Evolutionary conservation across 148 eudicot species (phyloP).

Genomic region (Rhododendron molle): DNA sequence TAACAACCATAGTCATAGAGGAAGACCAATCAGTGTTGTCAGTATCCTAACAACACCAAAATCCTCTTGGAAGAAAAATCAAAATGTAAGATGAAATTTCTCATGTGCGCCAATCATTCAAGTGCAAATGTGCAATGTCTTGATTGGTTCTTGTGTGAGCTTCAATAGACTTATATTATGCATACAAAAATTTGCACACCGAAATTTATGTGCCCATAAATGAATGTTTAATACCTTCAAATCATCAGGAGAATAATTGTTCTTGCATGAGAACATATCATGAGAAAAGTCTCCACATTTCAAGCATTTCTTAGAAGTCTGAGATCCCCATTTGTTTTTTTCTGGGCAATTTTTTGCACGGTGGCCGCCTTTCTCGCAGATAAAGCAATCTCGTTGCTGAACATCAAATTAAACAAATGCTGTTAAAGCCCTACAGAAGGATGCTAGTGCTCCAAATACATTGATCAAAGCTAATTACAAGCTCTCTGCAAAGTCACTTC

Average conservation of each 20-base stretch:
- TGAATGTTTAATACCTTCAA: constrained; percentile 51
- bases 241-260: constrained; percentile 63
- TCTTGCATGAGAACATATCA: constrained; percentile 67
- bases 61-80: not conserved
- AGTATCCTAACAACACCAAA: not conserved
- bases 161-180: not conserved
- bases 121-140: not conserved
- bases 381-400: constrained; percentile 77
- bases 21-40: not conserved
- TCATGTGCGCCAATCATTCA: not conserved
- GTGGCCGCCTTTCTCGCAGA: constrained; percentile 81
- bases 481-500: not conserved
- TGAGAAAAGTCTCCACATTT: constrained; percentile 88
- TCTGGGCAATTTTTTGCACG: constrained; percentile 91
- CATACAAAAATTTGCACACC: not conserved
- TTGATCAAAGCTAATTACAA: not conserved
- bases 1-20: not conserved
- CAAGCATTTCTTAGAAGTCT: constrained; percentile 54
- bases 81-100: not conserved
- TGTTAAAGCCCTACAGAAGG: not conserved
- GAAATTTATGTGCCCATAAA: not conserved
- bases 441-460: not conserved
- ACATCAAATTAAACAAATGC: not conserved
- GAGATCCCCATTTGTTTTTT: constrained; percentile 36
- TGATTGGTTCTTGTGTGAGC: not conserved